Evolutionary conservation across 2,329 filamentous ascomycete species (phyloP), one percentile per base, ranked within the genome.

Genomic region (Pseudogymnoascus sp.): DNA sequence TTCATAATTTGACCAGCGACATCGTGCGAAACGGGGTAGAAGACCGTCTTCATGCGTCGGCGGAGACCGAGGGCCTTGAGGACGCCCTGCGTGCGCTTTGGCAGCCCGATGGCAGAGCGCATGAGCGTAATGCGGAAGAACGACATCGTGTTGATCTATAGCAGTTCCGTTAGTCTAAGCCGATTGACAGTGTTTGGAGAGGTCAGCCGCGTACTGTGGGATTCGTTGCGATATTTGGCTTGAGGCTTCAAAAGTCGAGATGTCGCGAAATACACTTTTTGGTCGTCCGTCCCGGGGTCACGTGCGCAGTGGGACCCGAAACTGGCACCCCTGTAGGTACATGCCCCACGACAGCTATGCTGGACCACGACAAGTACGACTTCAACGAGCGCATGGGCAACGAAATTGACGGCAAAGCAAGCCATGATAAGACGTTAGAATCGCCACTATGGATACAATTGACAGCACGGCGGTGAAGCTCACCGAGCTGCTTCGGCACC

Each of bases 401-500:
- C 51, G 51, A 31, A 34, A 57, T 57, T 57, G 51, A 57, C 51
- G 51, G 51, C 51, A 57, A 57, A 57, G 51, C 29, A 57, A 57
- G 51, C 51, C 51, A 57, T 57, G 51, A 57, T 34, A 57, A 57
- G 29, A 57, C 51, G 29, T 63, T 54, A 51, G 29, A 63, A 59
- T 63, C 57, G 59, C 51, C 62, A 34, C 39, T 65, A 67, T 65
- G 51, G 71, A 70, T 64, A 71, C 66, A 11, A 74, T 75, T 71
- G 73, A 74, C 36, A 71, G 68, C 64, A 73, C 73, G 40, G 70
- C 69, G 31, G 66, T 72, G 60, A 93, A 93, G 81, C 87, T 99
- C 75, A 86, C 92, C 69, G 93, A 97, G 80, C 86, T 97, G 66
- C 87, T 99, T 69, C 91, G 92, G 72, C 92, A 96, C 73, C 91